Conservation (phyloP, 2,329 filamentous ascomycete species). For the Pyrenophora seminiperda region DNA sequence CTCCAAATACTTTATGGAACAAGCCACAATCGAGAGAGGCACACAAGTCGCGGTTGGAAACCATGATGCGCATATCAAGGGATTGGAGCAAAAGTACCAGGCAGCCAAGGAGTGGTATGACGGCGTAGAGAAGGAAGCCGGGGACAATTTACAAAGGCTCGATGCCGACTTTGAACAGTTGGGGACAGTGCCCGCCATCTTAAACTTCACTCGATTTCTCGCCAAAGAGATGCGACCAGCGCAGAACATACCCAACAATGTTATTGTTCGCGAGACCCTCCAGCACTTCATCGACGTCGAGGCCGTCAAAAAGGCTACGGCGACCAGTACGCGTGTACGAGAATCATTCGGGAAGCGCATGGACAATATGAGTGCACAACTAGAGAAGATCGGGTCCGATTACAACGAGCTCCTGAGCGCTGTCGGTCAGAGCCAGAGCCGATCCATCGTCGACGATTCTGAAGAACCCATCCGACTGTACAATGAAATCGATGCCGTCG, state of each 20-base stretch:
- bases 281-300: constrained; percentile 72
- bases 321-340: constrained; percentile 66
- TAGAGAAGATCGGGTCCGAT: constrained; percentile 50
- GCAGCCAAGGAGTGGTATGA: constrained; percentile 73
- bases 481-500: constrained; percentile 83
- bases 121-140: constrained; percentile 70
- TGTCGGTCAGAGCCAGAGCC: constrained; percentile 54
- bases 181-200: constrained; percentile 66
- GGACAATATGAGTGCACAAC: constrained; percentile 48
- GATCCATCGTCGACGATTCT: constrained; percentile 61
- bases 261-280: constrained; percentile 37
- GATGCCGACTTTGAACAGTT: constrained; percentile 71
- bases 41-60: constrained; percentile 87
- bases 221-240: constrained; percentile 40
- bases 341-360: constrained; percentile 66
- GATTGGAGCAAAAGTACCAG: constrained; percentile 72
- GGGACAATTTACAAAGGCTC: constrained; percentile 67
- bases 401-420: constrained; percentile 53
- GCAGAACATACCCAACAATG: constrained; percentile 28
- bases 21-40: constrained; percentile 76
- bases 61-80: constrained; percentile 73
- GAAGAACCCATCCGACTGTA: constrained; percentile 72
- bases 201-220: constrained; percentile 64
- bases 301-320: constrained; percentile 73
- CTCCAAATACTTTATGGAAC: constrained; percentile 71